Evolutionary conservation across 345 rosid genomes (phyloP).

Genomic region (Salix exigua): DNA sequence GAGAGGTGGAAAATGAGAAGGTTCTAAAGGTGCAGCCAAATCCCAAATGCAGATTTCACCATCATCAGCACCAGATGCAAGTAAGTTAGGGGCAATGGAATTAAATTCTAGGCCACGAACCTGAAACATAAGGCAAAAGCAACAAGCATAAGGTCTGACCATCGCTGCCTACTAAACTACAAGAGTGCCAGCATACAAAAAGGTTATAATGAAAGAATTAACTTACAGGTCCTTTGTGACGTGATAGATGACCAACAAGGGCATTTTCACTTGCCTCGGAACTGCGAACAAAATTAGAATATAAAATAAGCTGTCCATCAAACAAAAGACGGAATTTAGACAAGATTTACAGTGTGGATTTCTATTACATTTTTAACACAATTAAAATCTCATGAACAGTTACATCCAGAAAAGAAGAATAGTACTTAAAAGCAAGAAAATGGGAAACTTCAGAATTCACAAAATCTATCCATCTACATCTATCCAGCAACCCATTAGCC

Average conservation of each 20-base stretch:
- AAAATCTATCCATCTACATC: neutral
- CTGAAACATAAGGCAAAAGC: constrained; percentile 33
- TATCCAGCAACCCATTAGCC: neutral
- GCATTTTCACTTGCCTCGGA: constrained; percentile 57
- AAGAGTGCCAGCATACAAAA: neutral
- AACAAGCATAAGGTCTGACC: constrained; percentile 1
- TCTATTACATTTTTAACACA: neutral
- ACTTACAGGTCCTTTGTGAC: constrained; percentile 95
- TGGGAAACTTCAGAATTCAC: neutral
- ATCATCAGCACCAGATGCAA: constrained; percentile 98
- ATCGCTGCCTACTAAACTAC: neutral
- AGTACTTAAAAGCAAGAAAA: neutral
- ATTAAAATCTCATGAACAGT: neutral
- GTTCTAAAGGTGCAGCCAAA: constrained; percentile 69
- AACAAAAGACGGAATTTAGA: neutral
- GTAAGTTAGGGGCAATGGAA: constrained; percentile 60
- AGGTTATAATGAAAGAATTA: constrained; percentile 12
- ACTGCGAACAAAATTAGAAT: constrained; percentile 31
- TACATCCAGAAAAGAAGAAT: neutral
- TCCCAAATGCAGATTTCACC: constrained; percentile 98
- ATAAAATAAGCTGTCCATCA: neutral
- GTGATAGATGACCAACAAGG: constrained; percentile 68
- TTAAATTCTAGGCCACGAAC: constrained; percentile 99
- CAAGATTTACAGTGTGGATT: neutral
- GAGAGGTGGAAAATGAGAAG: constrained; percentile 79